phyloP scores from a whole-genome alignment of 805 yeast species.

The Starmerella etchellsii region DNA sequence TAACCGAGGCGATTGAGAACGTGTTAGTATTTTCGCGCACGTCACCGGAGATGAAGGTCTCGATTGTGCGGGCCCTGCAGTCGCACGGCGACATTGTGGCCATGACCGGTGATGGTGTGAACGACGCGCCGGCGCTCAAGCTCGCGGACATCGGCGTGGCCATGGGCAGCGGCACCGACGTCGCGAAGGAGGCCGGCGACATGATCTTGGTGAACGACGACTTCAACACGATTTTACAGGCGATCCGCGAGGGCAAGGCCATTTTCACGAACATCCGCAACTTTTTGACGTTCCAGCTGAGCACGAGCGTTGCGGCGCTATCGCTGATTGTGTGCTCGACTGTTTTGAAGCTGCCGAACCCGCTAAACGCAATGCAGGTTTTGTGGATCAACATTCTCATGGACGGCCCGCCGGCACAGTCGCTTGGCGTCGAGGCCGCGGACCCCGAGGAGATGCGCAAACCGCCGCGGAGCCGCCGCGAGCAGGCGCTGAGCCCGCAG shows the following conservation, averaged over 20 bases:
- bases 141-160: slow-evolving; percentile 93
- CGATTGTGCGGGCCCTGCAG: slow-evolving; percentile 38
- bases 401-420: slow-evolving; percentile 99
- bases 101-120: slow-evolving; percentile 99
- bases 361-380: slow-evolving; percentile 96
- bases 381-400: slow-evolving; percentile 92
- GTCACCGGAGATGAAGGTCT: slow-evolving; percentile 40
- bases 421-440: slow-evolving; percentile 93
- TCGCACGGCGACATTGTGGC: slow-evolving; percentile 87
- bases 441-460: slow-evolving; percentile 89
- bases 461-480: slow-evolving; percentile 88
- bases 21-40: slow-evolving; percentile 45
- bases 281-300: slow-evolving; percentile 86
- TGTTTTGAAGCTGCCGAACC: slow-evolving; percentile 76
- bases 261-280: slow-evolving; percentile 91
- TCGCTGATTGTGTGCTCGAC: slow-evolving; percentile 81
- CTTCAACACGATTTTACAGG: slow-evolving; percentile 82
- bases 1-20: slow-evolving; percentile 62
- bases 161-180: slow-evolving; percentile 88
- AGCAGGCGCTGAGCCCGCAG: slow-evolving; percentile 60
- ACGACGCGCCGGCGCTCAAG: slow-evolving; percentile 96
- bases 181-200: slow-evolving; percentile 96
- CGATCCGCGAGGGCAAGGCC: slow-evolving; percentile 96
- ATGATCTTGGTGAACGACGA: slow-evolving; percentile 97
- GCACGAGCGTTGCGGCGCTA: slow-evolving; percentile 91